A percentile compares a stretch with the other conserved stretches of the same genome.
These are phyloP conservation scores for Zopfochytrium polystomum DNA, from an alignment of 371 early-diverging fungal species.

Conservation along the genomic window DNA sequence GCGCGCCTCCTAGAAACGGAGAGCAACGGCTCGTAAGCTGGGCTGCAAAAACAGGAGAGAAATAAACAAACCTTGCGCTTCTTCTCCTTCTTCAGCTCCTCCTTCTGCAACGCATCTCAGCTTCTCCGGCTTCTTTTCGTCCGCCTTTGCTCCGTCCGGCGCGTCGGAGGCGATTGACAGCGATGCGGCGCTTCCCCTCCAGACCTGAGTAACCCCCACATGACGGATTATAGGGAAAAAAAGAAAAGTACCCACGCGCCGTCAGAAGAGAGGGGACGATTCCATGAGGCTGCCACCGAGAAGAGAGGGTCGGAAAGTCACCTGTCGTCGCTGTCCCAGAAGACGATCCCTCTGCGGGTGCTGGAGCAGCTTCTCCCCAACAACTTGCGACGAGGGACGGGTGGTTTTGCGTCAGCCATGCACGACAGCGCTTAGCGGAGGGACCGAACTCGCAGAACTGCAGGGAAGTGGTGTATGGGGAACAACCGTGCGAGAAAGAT, in stretches of 20 bases:
- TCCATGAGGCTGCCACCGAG: slow-evolving; percentile 5
- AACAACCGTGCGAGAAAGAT: no score
- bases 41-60: not conserved
- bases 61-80: slow-evolving; percentile 15
- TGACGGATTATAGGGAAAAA: no score
- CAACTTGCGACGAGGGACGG: slow-evolving; percentile 53
- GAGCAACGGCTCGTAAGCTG: not conserved
- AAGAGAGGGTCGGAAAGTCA: slow-evolving; percentile 10
- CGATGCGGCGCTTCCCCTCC: not conserved
- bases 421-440: slow-evolving; percentile 72
- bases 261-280: not conserved
- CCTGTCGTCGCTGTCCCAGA: slow-evolving; percentile 1
- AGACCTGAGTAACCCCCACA: no score
- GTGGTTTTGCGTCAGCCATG: slow-evolving; percentile 68
- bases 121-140: slow-evolving; percentile 8
- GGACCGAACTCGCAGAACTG: slow-evolving; percentile 91
- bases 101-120: slow-evolving; percentile 27
- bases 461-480: no score
- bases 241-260: no score
- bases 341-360: slow-evolving; percentile 4
- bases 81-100: slow-evolving; percentile 25
- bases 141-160: slow-evolving; percentile 1
- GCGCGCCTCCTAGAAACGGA: slow-evolving; percentile 12
- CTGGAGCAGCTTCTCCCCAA: slow-evolving; percentile 44
- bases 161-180: not conserved